Evolutionary conservation across 2,329 filamentous ascomycete species (phyloP).

Genomic region (Microcyclosporella mali): DNA sequence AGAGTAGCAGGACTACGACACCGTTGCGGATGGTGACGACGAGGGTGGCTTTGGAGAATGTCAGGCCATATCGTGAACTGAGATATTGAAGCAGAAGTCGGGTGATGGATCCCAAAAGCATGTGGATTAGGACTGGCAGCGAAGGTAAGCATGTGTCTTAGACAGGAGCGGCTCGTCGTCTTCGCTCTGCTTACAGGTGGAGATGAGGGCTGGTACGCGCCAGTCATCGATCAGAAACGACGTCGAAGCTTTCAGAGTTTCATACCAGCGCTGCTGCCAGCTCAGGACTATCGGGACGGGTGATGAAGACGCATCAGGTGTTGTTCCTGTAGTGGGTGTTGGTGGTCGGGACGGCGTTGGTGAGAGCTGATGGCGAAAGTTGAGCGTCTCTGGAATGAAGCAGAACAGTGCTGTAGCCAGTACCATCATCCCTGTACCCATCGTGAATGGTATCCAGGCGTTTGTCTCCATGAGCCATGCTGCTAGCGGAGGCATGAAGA

Average conservation of each 20-base stretch:
- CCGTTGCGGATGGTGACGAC: slow-evolving; percentile 28
- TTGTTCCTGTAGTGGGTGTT: not conserved
- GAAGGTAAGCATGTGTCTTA: too few relatives aligned
- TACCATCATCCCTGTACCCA: slow-evolving; percentile 19
- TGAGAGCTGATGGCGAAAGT: slow-evolving; percentile 15
- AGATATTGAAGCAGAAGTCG: slow-evolving; percentile 49
- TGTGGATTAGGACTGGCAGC: slow-evolving; percentile 26
- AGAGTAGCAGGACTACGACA: slow-evolving; percentile 27
- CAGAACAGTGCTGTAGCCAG: slow-evolving; percentile 15
- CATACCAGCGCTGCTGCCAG: slow-evolving; percentile 1
- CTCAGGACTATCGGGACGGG: slow-evolving; percentile 1
- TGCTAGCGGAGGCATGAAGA: slow-evolving; percentile 30
- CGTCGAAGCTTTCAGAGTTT: slow-evolving; percentile 16
- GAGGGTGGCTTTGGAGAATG: slow-evolving; percentile 33
- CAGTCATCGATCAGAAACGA: slow-evolving; percentile 28
- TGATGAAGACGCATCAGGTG: not conserved
- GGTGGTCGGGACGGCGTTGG: not conserved
- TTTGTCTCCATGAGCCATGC: slow-evolving; percentile 31
- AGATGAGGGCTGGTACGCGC: slow-evolving; percentile 28
- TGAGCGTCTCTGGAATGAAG: slow-evolving; percentile 31
- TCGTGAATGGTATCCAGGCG: slow-evolving; percentile 30
- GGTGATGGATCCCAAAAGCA: slow-evolving; percentile 18
- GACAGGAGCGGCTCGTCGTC: too few relatives aligned
- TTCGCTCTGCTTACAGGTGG: too few relatives aligned
- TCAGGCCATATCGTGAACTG: slow-evolving; percentile 47